These are phyloP conservation scores for Wickerhamiella qilinensis DNA, from an alignment of 805 yeast species.

Conservation along the genomic window DNA sequence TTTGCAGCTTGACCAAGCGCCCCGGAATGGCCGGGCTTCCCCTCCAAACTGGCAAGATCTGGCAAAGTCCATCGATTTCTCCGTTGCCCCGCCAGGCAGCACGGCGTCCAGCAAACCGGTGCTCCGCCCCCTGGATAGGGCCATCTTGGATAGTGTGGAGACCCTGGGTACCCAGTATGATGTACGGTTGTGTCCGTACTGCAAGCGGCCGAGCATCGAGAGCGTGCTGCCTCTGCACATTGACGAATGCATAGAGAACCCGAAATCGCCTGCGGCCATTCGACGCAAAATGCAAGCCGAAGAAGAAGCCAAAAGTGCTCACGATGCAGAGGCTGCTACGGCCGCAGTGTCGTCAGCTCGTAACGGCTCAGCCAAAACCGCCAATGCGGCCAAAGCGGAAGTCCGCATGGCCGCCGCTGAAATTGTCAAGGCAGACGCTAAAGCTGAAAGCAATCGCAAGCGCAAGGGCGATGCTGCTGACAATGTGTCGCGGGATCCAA, in stretches of 20 bases:
- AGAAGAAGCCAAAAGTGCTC: too few relatives aligned
- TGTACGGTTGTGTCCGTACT: slow-evolving; percentile 17
- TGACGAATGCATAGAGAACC: slow-evolving; percentile 6
- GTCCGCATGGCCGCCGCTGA: too few relatives aligned
- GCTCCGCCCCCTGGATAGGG: slow-evolving; percentile 14
- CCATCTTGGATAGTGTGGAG: slow-evolving; percentile 13
- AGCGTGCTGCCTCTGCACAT: slow-evolving; percentile 14
- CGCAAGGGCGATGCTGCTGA: too few relatives aligned
- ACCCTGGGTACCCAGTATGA: slow-evolving; percentile 16
- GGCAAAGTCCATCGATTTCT: slow-evolving; percentile 8
- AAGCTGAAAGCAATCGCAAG: too few relatives aligned
- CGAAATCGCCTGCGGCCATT: background rate
- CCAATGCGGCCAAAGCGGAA: background rate
- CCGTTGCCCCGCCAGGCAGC: slow-evolving; percentile 1
- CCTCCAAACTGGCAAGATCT: slow-evolving; percentile 15
- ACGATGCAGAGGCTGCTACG: too few relatives aligned
- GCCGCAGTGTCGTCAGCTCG: background rate
- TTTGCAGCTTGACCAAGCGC: too few relatives aligned
- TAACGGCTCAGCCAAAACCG: background rate
- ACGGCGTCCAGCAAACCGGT: slow-evolving; percentile 5
- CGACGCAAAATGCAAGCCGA: too few relatives aligned
- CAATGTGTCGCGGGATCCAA: too few relatives aligned
- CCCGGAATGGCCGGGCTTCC: too few relatives aligned
- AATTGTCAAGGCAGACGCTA: too few relatives aligned
- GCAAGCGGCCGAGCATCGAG: slow-evolving; percentile 18